Base-by-base conservation (phyloP, 176 grass and related monocot genomes). In the Oryza punctata region DNA sequence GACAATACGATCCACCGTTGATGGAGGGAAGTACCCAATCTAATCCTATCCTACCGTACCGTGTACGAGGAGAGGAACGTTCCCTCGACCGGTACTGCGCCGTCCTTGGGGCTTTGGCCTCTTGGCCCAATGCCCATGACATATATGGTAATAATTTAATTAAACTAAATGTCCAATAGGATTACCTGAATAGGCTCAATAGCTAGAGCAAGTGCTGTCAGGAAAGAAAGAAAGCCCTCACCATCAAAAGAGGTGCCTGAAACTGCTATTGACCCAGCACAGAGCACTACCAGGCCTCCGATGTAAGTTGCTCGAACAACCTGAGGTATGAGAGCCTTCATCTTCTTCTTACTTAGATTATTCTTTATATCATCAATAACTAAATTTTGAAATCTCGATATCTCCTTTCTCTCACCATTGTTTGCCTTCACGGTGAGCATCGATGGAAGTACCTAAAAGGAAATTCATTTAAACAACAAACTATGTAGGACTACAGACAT, bases 401-500 rank as follows among this genome's bases (percentile, higher is more conserved):
- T 87, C 76, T 96, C 94, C 70, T 93, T 96, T 23, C 1, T 16
- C 82, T 96, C 94, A 70, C 86, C 94, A 37, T 83, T 89, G 69
- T 91, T 91, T 74, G 84, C 91, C 86, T 96, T 96, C 37, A 96
- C 88, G 67, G 86, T 80, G 35, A 96, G 86, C 86, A 96, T 93
- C 2, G 86, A 93, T 1, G 91, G 94, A 85, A 96, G 73, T 37
- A 93, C 84, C 91, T 96, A 68, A 90, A 40, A 74, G 47, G 19
- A 75, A 50, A 47, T 65, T 57, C 25, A 45, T 15, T 12, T 78
- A 78, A 89, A 65, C 26, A 87, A 76, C 68, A 38, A 35, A 26
- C 21, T 50, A 0, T 27, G 11, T 32, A 44, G 27, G 57, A 16
- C 21, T n/a, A 75, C 41, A 78, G n/a, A 96, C 88, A 85, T 96